Evolutionary conservation across 78 protist species (phyloP).

Genomic region (Parvularia atlantis): DNA sequence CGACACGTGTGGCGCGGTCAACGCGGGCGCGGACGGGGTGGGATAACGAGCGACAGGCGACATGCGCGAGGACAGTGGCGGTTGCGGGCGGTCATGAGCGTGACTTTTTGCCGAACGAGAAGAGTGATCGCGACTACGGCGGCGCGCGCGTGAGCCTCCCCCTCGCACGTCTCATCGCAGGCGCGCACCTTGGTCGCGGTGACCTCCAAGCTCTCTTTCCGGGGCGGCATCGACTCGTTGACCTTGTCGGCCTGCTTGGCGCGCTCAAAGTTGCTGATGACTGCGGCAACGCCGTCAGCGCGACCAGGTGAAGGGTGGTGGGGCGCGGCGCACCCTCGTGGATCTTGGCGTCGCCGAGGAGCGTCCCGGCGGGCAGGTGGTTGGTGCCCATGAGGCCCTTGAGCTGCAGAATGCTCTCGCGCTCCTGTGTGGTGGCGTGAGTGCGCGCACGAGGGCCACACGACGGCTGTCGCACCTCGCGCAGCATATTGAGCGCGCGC

Average conservation of each 20-base stretch:
- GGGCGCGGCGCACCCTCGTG: conserved; percentile 15
- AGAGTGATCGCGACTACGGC: no score
- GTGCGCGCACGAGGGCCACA: not conserved
- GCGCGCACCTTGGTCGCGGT: no score
- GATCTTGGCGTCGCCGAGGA: conserved; percentile 59
- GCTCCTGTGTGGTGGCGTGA: conserved; percentile 14
- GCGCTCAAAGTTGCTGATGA: conserved; percentile 37
- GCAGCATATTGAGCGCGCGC: not conserved
- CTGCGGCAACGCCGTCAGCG: not conserved
- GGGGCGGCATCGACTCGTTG: conserved; percentile 40
- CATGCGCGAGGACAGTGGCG: no score
- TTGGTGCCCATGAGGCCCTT: conserved; percentile 68
- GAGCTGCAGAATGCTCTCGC: conserved; percentile 73
- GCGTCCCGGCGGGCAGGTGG: conserved; percentile 72
- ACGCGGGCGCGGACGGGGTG: no score
- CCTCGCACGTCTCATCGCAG: no score
- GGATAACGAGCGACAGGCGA: no score
- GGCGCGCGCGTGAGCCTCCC: no score
- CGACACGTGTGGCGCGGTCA: no score
- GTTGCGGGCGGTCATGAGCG: no score
- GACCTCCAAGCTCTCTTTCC: not conserved
- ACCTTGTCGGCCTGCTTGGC: conserved; percentile 35
- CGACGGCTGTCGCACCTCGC: not conserved
- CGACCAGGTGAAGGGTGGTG: not conserved
- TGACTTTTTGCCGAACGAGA: no score